Percentiles rank a stretch among this genome's conserved stretches.
Conservation (phyloP, 2,329 filamentous ascomycete genomes). For the Didymella arachidicola region DNA sequence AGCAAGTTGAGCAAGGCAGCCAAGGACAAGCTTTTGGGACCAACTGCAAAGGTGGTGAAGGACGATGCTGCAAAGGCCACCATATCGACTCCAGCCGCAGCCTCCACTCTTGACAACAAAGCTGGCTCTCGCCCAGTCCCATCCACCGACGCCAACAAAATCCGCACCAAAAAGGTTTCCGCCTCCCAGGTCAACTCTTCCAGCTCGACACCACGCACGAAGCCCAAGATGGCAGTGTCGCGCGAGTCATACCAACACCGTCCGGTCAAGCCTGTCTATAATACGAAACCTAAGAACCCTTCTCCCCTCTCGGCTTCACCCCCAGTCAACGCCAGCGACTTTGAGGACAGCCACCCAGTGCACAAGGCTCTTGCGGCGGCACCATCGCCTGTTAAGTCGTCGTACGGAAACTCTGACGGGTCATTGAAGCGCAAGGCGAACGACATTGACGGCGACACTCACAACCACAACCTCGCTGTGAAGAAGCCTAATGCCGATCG, state of each 20-base stretch:
- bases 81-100: conserved; percentile 21
- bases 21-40: conserved; percentile 35
- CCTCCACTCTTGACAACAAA: conserved; percentile 27
- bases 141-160: conserved; percentile 37
- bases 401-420: conserved; percentile 44
- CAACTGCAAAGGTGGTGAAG: conserved; percentile 35
- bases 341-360: conserved; percentile 56
- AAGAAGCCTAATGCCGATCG: conserved; percentile 47
- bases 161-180: conserved; percentile 40
- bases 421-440: conserved; percentile 54
- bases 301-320: conserved; percentile 69
- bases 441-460: conserved; percentile 48
- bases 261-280: conserved; percentile 41
- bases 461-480: conserved; percentile 44
- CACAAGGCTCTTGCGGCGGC: conserved; percentile 49
- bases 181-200: conserved; percentile 31
- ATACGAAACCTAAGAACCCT: conserved; percentile 67
- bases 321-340: conserved; percentile 67
- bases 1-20: conserved; percentile 35
- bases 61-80: conserved; percentile 32
- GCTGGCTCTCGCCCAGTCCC: conserved; percentile 30
- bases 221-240: conserved; percentile 39
- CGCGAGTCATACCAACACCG: conserved; percentile 39
- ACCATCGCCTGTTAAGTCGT: conserved; percentile 45
- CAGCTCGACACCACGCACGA: conserved; percentile 38